Base-by-base conservation (phyloP, 116 monocot species). In the Iris pallida region DNA sequence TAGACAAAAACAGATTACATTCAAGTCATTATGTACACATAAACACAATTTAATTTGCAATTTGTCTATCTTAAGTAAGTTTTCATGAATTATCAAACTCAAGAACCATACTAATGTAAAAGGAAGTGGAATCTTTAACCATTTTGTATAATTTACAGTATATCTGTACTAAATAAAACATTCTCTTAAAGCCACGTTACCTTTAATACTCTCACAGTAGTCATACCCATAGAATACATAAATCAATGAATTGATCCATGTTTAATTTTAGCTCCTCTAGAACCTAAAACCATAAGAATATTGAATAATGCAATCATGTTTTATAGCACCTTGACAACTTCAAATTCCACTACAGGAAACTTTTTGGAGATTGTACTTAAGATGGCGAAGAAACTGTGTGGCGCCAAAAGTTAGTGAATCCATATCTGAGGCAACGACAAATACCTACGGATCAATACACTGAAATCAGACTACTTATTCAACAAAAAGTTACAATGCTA, bases 381-480 rank as follows among this genome's bases (percentile, higher is more conserved):
- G 82, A 75, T 92, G 97, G 49, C 97, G 89, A 72, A 98, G 97
- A 84, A 98, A 98, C 44, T 68, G 83, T 7, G 97, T 83, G 47
- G 97, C 90, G 61, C 90, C 97, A 92, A 98, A 98, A 61, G 97
- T 98, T 59, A 98, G 64, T 63, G 97, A 92, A 73, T 98, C 97
- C 97, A 98, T 98, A 76, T 98, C 97, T 69, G 97, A 98, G 12
- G 97, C 97, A 49, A 98, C 97, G 59, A 83, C 97, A 85, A 83
- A 98, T 0, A 92, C 97, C 97, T 98, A 73, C 60, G 19, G 2
- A 65, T 42, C 16, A 75, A 14, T 47, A 62, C 63, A 71, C 20
- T 71, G 19, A 67, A 71, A 57, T 57, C 40, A 66, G 47, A 63
- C 16, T 4, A 1, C 30, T 30, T 57, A 43, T 8, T 58, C 42